Percentiles rank a stretch among this genome's conserved stretches.
Conservation (phyloP, 257 asterid genomes). For the Solanum appendiculatum region DNA sequence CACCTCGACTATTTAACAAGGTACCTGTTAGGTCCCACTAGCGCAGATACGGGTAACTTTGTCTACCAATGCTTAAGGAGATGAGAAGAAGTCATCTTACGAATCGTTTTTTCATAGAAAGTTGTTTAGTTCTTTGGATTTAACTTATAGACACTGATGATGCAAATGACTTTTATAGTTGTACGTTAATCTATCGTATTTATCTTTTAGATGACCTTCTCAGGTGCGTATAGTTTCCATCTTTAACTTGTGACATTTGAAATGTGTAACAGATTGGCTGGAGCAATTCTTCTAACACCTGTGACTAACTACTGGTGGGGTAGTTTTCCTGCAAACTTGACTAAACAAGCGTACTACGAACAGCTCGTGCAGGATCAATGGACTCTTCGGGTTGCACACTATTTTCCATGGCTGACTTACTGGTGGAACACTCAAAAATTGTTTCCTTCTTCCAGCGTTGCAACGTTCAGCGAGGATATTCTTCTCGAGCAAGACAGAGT, state of each 20-base stretch:
- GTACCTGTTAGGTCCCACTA: background rate
- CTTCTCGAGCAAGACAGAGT: conserved; percentile 45
- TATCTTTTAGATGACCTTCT: background rate
- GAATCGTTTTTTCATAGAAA: background rate
- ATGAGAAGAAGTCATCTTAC: too few relatives aligned
- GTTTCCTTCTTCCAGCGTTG: conserved; percentile 38
- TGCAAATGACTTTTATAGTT: background rate
- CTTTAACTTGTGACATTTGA: background rate
- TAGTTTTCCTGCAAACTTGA: conserved; percentile 62
- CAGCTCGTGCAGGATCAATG: conserved; percentile 62
- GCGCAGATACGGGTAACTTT: background rate
- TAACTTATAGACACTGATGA: background rate
- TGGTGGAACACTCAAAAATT: conserved; percentile 93
- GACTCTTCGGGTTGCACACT: conserved; percentile 67
- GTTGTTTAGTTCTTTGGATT: background rate
- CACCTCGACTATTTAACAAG: background rate
- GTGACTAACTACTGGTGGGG: conserved; percentile 85
- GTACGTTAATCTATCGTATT: background rate
- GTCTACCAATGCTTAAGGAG: background rate
- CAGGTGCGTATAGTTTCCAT: background rate
- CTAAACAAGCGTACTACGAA: conserved; percentile 30
- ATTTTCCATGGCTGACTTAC: conserved; percentile 74
- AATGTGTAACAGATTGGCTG: conserved; percentile 63
- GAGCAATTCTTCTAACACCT: conserved; percentile 68
- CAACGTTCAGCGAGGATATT: conserved; percentile 17